phyloP scores from a whole-genome alignment of 2,329 filamentous ascomycete genomes.

The Arthrobotrys conoides region DNA sequence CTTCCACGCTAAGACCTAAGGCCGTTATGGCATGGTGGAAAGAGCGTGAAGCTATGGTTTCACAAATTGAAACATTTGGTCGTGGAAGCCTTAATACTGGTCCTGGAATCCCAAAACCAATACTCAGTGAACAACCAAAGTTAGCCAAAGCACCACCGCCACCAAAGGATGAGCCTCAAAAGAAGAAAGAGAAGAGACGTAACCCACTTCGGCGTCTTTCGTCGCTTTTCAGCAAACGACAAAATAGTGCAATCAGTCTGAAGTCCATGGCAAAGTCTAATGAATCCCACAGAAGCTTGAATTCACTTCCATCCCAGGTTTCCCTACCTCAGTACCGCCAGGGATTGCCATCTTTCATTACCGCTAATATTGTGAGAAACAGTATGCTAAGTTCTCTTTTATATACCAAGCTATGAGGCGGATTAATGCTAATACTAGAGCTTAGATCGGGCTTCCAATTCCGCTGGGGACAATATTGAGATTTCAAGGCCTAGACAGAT shows the following conservation, averaged over 20 bases:
- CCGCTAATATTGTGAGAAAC: constrained; percentile 41
- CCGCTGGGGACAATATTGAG: constrained; percentile 1
- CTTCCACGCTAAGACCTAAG: constrained; percentile 23
- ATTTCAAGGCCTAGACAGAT: constrained; percentile 12
- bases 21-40: constrained; percentile 60
- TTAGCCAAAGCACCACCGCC: background rate
- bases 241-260: background rate
- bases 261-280: background rate
- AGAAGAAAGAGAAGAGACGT: constrained; percentile 18
- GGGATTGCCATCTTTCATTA: constrained; percentile 49
- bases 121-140: background rate
- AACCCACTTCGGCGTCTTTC: constrained; percentile 52
- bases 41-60: constrained; percentile 40
- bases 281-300: constrained; percentile 33
- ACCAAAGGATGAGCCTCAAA: background rate
- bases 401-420: background rate
- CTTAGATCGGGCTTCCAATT: constrained; percentile 11
- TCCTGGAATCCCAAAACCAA: background rate
- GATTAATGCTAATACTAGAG: background rate
- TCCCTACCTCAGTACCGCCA: constrained; percentile 41
- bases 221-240: constrained; percentile 40
- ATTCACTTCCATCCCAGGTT: constrained; percentile 53
- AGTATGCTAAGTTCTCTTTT: constrained; percentile 19
- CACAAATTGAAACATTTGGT: background rate
- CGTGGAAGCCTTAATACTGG: background rate